Base-by-base conservation (phyloP, 2,329 filamentous ascomycete genomes). In the Domatiomyces catenatus region DNA sequence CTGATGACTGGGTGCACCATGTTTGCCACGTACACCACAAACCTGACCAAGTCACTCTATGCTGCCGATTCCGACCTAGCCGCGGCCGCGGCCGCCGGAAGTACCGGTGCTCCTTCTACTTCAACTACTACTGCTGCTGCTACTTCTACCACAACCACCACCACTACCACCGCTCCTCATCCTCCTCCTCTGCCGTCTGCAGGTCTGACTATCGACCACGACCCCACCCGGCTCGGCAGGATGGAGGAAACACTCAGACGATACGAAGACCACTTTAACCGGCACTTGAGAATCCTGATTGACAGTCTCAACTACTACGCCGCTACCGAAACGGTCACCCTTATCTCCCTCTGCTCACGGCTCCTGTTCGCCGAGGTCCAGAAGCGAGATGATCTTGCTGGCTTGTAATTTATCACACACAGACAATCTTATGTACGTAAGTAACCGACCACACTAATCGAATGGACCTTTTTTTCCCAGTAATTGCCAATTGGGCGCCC, bases 281-380 rank as follows among this genome's bases (percentile, higher is more conserved):
- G 88, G 46, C 90, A 96, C 67, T 69, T 98, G 60, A 89, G 94
- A 70, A 94, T 96, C 58, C 68, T 98, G 60, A 79, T 96, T 39
- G 92, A 96, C 64, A 90, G 87, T 50, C 42, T 98, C 55, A 96
- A 98, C 61, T 94, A 96, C 67, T 93, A 95, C 60, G 92, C 92
- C 2, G 92, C 92, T 0, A 96, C 92, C 0, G 92, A 98, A 71
- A 96, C 92, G 42, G 90, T 95, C 2, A 92, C 94, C 17, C 75
- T 98, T 57, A 70, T 96, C 55, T 90, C 89, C 57, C 72, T 98
- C 15, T 94, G 87, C 63, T 87, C 87, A 10, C 71, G 87, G 54
- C 64, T 94, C 61, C 89, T 53, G 39, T 56, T 58, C 46, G 59
- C 59, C 3, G 59, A 60, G 44, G 59, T 59, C 2, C 58, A 60